Base-by-base conservation (phyloP, 108 stramenopile genomes). In the Cylindrotheca closterium region DNA sequence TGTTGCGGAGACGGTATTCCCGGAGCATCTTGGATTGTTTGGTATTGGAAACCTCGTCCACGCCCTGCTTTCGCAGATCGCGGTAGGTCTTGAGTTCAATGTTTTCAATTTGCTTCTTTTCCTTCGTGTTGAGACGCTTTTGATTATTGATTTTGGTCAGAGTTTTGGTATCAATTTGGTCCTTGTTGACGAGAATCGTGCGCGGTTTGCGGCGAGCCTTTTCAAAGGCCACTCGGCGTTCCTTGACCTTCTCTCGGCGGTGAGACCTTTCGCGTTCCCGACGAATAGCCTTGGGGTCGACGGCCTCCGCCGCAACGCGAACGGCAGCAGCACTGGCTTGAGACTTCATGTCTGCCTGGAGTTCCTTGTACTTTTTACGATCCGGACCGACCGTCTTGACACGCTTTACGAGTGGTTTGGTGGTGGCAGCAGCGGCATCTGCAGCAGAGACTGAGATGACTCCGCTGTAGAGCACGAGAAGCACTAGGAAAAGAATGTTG, bases 1-100 rank as follows among this genome's bases (percentile, higher is more conserved):
- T 87, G 32, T 75, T 70, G 29, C 80, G 62, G 7, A 78, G 62
- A 19, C 46, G 62, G 64, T 77, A 74, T 3, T 54, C 29, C 12
- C 73, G 73, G 4, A 74, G 24, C 12, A 56, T 59, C 26, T 49
- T 54, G 31, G 73, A 57, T 30, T 67, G 51, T 45, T 47, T 37
- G 27, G 73, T 74, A 37, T 74, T 61, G 58, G 51, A 23, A 24
- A 52, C 73, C 32, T 74, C 73, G 55, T 74, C 73, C 19, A 30
- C 17, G 23, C 73, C 73, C 21, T 45, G 23, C 12, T 47, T 19
- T 23, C 73, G 73, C 27, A 67, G 32, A 18, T 49, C 47, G 29
- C 57, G 50, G 60, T 74, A 74, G 31, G 23, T 32, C 2, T 30
- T 26, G 31, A 33, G 25, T 30, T 74, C 66, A 12, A 33, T 52